Conservation (phyloP, 164 flowering plant genomes). For the Nymphaea thermarum region DNA sequence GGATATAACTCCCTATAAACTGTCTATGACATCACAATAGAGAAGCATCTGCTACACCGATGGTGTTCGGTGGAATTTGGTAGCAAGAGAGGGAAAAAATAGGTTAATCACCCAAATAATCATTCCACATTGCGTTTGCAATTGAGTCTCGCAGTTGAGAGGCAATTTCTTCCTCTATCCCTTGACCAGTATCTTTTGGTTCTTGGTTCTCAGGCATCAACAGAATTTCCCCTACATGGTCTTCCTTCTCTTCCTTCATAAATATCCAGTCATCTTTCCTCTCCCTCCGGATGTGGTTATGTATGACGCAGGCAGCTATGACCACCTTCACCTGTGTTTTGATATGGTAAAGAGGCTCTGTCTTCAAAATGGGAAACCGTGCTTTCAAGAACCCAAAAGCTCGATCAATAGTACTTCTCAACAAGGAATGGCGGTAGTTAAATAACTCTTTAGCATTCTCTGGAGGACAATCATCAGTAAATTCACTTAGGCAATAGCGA, state of each 20-base stretch:
- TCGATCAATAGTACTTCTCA: conserved; percentile 36
- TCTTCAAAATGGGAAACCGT: conserved; percentile 65
- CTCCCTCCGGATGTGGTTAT: conserved; percentile 48
- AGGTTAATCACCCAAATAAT: neutral
- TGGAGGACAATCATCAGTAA: conserved; percentile 23
- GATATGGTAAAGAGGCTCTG: conserved; percentile 60
- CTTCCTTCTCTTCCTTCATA: neutral
- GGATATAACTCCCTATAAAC: no score
- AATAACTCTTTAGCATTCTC: conserved; percentile 53
- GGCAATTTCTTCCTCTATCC: neutral
- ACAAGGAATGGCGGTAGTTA: conserved; percentile 57
- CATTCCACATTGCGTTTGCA: conserved; percentile 1
- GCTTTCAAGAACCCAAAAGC: conserved; percentile 39
- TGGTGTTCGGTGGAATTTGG: no score
- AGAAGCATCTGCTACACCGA: no score
- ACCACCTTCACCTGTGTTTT: conserved; percentile 67
- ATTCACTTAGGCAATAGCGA: conserved; percentile 25
- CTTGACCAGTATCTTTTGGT: neutral
- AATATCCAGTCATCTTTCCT: conserved; percentile 30
- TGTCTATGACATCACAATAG: no score
- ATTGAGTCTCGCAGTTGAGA: neutral
- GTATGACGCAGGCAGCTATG: conserved; percentile 69
- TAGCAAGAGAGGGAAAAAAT: neutral
- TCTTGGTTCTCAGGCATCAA: neutral
- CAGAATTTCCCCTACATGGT: neutral